These are phyloP conservation scores for Oryza longistaminata DNA, from an alignment of 176 grass and related monocot species.

Conservation along the genomic window DNA sequence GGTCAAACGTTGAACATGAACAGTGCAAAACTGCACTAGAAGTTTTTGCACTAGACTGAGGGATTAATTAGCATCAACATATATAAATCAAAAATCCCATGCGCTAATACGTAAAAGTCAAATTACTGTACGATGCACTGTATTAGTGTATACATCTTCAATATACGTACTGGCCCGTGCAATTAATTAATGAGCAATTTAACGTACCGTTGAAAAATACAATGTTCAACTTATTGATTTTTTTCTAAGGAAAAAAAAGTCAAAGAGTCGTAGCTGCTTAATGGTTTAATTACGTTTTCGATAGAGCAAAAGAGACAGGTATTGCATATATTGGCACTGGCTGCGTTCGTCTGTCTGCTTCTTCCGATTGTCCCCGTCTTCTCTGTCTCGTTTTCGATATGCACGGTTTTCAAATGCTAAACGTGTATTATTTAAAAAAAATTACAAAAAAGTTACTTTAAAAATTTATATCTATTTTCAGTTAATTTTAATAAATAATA, in stretches of 20 bases:
- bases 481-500: no score
- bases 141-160: not conserved
- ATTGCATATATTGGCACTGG: not conserved
- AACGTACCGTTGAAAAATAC: not conserved
- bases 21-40: no score
- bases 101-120: not conserved
- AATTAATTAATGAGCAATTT: not conserved
- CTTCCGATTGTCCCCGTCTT: no score
- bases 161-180: not conserved
- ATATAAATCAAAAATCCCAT: not conserved
- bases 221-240: not conserved
- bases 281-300: not conserved
- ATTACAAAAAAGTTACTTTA: no score
- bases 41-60: no score
- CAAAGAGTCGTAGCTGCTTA: not conserved
- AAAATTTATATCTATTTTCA: no score
- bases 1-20: no score
- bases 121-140: not conserved
- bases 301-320: not conserved
- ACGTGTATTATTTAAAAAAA: no score
- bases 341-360: no score
- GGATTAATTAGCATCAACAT: no score
- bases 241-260: not conserved
- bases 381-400: no score
- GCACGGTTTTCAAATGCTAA: no score